A percentile compares a stretch with the other conserved stretches of the same genome.
phyloP scores from a whole-genome alignment of 495 filamentous ascomycete genomes.

The Hapsidospora chrysogenum region DNA sequence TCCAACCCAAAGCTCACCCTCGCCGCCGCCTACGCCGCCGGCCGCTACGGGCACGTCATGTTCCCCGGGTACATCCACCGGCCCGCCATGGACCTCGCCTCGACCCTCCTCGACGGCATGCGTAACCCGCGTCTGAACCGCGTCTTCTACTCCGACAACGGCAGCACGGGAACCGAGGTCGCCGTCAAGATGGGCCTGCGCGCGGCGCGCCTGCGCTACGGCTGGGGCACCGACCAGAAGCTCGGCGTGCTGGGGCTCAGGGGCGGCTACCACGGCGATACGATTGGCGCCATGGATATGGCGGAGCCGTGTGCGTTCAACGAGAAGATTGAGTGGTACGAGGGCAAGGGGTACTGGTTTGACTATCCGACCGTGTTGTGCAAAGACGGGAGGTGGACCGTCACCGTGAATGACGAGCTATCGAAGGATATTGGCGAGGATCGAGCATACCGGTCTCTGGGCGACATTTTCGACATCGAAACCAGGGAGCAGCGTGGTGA shows the following conservation, averaged over 20 bases:
- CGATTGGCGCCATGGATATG: constrained; percentile 67
- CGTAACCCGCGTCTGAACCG: constrained; percentile 42
- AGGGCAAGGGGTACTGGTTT: constrained; percentile 57
- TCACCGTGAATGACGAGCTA: constrained; percentile 35
- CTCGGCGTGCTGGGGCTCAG: constrained; percentile 53
- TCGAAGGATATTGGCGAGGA: constrained; percentile 28
- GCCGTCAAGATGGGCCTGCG: constrained; percentile 65
- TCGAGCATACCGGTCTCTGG: constrained; percentile 30
- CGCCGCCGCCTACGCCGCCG: constrained; percentile 59
- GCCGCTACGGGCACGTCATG: constrained; percentile 77
- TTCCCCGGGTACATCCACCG: constrained; percentile 58
- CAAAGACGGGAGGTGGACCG: constrained; percentile 41
- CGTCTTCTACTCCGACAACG: constrained; percentile 67
- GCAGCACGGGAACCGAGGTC: constrained; percentile 64
- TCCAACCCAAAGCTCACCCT: constrained; percentile 49
- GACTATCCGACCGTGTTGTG: constrained; percentile 54
- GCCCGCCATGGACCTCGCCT: constrained; percentile 48
- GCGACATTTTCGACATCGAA: constrained; percentile 44
- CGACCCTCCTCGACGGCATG: constrained; percentile 35
- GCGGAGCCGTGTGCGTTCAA: constrained; percentile 57
- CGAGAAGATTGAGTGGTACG: constrained; percentile 66
- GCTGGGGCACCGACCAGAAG: constrained; percentile 33
- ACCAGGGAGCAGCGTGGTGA: constrained; percentile 22
- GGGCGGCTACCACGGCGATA: constrained; percentile 68
- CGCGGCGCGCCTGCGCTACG: constrained; percentile 44